Base-by-base conservation (phyloP, 164 flowering plant genomes). In the Aristolochia californica region DNA sequence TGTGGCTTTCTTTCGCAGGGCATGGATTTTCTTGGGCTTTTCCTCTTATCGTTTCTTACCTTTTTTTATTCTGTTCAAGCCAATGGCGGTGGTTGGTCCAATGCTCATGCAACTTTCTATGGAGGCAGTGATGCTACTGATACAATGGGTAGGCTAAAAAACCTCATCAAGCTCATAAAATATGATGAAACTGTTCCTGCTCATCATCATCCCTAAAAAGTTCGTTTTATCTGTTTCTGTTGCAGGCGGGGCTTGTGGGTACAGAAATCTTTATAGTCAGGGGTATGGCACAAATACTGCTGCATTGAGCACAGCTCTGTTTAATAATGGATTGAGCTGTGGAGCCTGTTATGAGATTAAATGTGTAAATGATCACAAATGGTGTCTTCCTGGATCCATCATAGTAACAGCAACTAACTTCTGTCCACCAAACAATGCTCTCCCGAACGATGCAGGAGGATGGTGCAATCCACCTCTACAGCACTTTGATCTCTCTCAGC, bases 81-180 rank as follows among this genome's bases (percentile, higher is more conserved):
- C 11, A 60, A 71, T 55, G 67, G 73, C 62, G 75, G 71, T n/a
- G 82, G 84, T 16, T 84, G 91, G 91, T 63, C 48, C 5, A 67
- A 61, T 72, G 91, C 81, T 53, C 91, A 79, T 76, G 91, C 91
- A 45, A 84, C 91, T 5, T 84, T 84, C 74, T 84, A 82, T 63
- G 91, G 91, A 20, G 87, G 85, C 22, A 78, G 82, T 49, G 91
- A 84, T 69, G 91, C 91, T 64, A 80, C 91, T 48, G 87, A 87
- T 4, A 82, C 87, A 69, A 82, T 82, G 87, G 91, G 91, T 84
- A 73, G 26, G 71, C 71, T 23, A 14, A 57, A 23, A 55, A 38
- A 30, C 5, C 54, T 13, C 23, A 51, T 34, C 11, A 34, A 1
- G 5, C 10, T 34, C 40, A 8, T 34, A 34, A 12, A 34, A 34